Evolutionary conservation across 768 basidiomycete species (phyloP).

Genomic region (Xerocomus spinulosus): DNA sequence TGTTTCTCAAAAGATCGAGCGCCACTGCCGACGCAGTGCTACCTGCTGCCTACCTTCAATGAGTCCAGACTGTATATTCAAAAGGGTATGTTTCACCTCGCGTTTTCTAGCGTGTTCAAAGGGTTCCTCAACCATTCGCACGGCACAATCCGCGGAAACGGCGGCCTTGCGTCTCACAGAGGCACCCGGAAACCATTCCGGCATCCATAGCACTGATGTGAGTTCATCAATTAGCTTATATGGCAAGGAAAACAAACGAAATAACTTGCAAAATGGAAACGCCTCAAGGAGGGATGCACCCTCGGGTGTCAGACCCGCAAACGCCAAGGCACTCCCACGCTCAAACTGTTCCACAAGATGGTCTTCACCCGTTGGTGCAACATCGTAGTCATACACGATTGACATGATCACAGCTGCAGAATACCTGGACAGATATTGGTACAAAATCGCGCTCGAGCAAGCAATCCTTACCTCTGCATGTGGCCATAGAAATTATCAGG

Average conservation of each 20-base stretch:
- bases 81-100: conserved; percentile 5
- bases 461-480: conserved; percentile 7
- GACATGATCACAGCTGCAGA: conserved; percentile 36
- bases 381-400: conserved; percentile 38
- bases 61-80: not conserved
- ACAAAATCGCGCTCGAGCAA: no score
- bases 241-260: no score
- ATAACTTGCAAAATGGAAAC: conserved; percentile 21
- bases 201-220: conserved; percentile 19
- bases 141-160: conserved; percentile 2
- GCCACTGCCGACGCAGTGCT: conserved; percentile 13
- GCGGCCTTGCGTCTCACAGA: conserved; percentile 25
- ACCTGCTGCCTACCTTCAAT: conserved; percentile 7
- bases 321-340: conserved; percentile 20
- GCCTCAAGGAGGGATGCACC: conserved; percentile 10
- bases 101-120: conserved; percentile 13
- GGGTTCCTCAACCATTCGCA: conserved; percentile 12
- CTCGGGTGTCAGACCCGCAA: conserved; percentile 17
- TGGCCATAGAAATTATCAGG: conserved; percentile 4
- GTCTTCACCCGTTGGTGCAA: conserved; percentile 31
- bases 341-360: conserved; percentile 37
- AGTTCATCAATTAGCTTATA: not conserved
- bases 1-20: conserved; percentile 4
- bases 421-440: conserved; percentile 15
- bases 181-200: conserved; percentile 22